phyloP scores from a whole-genome alignment of 2,329 filamentous ascomycete genomes.

The Trichophyton simii region DNA sequence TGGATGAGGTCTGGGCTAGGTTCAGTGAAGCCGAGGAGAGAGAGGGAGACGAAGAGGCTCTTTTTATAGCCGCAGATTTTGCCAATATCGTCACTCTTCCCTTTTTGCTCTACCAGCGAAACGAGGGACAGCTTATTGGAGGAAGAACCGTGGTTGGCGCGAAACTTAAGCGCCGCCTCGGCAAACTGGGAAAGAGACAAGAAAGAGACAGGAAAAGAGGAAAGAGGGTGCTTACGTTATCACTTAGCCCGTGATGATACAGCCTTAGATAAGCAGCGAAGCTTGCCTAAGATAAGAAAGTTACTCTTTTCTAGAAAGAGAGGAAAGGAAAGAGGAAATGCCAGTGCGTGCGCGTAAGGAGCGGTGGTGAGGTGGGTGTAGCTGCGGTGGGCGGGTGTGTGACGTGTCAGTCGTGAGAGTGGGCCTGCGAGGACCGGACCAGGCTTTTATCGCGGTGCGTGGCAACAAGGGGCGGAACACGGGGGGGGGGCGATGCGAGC shows the following conservation, averaged over 20 bases:
- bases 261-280: not conserved
- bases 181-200: not conserved
- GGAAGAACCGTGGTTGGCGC: not conserved
- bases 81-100: no score
- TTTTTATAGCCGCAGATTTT: not conserved
- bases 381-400: conserved; percentile 3
- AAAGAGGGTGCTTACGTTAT: not conserved
- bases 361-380: conserved; percentile 3
- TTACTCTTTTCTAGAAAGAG: not conserved
- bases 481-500: conserved; percentile 6
- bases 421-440: not conserved
- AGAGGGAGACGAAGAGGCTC: not conserved
- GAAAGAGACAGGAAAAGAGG: not conserved
- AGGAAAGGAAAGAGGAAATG: not conserved
- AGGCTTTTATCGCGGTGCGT: conserved; percentile 7
- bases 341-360: not conserved
- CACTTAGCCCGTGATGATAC: not conserved
- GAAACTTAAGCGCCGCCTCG: not conserved
- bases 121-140: not conserved
- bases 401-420: conserved; percentile 5
- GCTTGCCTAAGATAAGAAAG: not conserved
- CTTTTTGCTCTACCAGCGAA: no score
- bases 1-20: no score
- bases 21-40: no score
- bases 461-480: conserved; percentile 11